Evolutionary conservation across 2,329 filamentous ascomycete genomes (phyloP).

Genomic region (Botrytis sinoallii): DNA sequence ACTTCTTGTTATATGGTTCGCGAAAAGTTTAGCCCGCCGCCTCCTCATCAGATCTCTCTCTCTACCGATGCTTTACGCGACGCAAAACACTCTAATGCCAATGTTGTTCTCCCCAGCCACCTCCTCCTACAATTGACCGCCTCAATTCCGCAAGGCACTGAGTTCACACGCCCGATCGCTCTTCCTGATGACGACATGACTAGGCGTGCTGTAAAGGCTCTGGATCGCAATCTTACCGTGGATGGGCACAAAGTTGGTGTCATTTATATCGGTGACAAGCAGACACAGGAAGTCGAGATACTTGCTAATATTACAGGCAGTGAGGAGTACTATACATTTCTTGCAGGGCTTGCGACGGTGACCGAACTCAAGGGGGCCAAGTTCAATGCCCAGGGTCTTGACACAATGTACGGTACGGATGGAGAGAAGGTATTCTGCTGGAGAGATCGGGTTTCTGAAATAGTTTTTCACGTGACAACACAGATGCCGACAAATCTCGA

Average conservation of each 20-base stretch:
- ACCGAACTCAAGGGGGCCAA: slow-evolving; percentile 76
- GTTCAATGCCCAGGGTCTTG: slow-evolving; percentile 91
- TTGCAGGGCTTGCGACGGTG: slow-evolving; percentile 77
- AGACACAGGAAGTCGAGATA: slow-evolving; percentile 79
- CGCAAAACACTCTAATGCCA: slow-evolving; percentile 50
- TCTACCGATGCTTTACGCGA: slow-evolving; percentile 50
- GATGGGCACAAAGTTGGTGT: slow-evolving; percentile 96
- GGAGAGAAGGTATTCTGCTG: slow-evolving; percentile 89
- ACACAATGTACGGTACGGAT: slow-evolving; percentile 72
- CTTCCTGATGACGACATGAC: slow-evolving; percentile 60
- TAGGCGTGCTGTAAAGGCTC: slow-evolving; percentile 67
- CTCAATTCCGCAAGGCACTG: slow-evolving; percentile 55
- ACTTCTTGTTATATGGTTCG: slow-evolving; percentile 52
- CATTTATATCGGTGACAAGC: slow-evolving; percentile 85
- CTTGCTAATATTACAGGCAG: slow-evolving; percentile 84
- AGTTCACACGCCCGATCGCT: slow-evolving; percentile 65
- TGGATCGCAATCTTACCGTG: slow-evolving; percentile 85
- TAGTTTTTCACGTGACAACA: slow-evolving; percentile 92
- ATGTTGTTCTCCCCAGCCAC: slow-evolving; percentile 69
- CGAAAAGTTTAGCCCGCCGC: slow-evolving; percentile 57
- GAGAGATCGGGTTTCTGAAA: slow-evolving; percentile 91
- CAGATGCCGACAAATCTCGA: slow-evolving; percentile 92
- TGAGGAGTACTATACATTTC: slow-evolving; percentile 80
- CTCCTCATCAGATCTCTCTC: slow-evolving; percentile 53
- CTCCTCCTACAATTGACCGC: slow-evolving; percentile 68